phyloP scores from a whole-genome alignment of 2,329 filamentous ascomycete genomes.

The Cyclaneusma minus region DNA sequence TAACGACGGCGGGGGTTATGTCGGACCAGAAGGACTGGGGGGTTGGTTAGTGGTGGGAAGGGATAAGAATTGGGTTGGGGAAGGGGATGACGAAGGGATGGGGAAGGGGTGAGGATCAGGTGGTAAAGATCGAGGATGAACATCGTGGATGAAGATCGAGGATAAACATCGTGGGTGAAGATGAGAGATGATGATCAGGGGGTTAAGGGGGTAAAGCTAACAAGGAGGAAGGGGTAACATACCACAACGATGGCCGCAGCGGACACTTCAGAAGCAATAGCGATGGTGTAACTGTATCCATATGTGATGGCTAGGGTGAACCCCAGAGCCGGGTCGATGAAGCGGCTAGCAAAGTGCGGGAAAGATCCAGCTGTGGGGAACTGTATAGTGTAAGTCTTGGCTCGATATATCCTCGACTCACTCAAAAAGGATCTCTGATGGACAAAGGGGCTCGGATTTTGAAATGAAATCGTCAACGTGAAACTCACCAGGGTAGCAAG shows the following conservation, averaged over 20 bases:
- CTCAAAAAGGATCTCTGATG: no score
- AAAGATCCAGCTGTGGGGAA: slow-evolving; percentile 20
- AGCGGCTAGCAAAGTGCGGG: slow-evolving; percentile 18
- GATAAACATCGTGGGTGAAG: no score
- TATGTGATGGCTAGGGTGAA: slow-evolving; percentile 20
- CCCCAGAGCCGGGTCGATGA: slow-evolving; percentile 21
- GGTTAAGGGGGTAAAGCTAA: background rate
- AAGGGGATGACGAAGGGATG: no score
- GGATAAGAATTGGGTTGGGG: no score
- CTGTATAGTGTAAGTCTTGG: slow-evolving; percentile 6
- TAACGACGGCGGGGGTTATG: slow-evolving; percentile 9
- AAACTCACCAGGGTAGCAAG: slow-evolving; percentile 13
- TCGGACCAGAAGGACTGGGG: slow-evolving; percentile 10
- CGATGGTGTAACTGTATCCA: slow-evolving; percentile 14
- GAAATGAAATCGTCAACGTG: no score
- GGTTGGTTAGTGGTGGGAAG: no score
- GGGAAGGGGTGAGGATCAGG: no score
- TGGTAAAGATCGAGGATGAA: no score
- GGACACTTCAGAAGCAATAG: slow-evolving; percentile 12
- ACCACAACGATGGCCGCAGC: slow-evolving; percentile 12
- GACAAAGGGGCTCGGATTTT: no score
- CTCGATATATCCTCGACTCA: no score
- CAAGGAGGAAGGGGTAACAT: background rate
- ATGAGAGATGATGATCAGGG: no score
- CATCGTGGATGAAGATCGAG: no score